A percentile compares a stretch with the other conserved stretches of the same genome.
Conservation (phyloP, 2,329 filamentous ascomycete genomes). For the Endoconidiophora polonica region DNA sequence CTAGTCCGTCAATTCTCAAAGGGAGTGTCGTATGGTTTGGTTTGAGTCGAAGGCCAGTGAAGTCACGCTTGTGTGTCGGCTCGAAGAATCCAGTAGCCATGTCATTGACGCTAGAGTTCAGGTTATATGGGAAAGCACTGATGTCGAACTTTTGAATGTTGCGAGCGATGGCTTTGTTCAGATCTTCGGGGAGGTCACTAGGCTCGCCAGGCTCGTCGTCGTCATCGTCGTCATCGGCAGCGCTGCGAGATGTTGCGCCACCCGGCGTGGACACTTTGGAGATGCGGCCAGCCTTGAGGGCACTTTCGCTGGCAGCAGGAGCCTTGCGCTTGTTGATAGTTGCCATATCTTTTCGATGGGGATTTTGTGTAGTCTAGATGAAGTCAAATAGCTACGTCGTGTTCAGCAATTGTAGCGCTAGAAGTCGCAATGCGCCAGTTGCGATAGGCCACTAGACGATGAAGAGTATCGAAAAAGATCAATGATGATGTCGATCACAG, state of each 20-base stretch:
- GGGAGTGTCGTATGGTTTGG: slow-evolving; percentile 79
- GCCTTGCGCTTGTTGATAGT: slow-evolving; percentile 49
- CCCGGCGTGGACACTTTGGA: slow-evolving; percentile 45
- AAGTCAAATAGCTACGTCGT: neutral
- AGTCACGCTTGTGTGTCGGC: slow-evolving; percentile 38
- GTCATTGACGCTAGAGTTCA: slow-evolving; percentile 20
- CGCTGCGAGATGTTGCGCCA: slow-evolving; percentile 40
- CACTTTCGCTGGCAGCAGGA: slow-evolving; percentile 27
- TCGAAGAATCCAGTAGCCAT: slow-evolving; percentile 31
- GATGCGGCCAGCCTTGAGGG: slow-evolving; percentile 37
- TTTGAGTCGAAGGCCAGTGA: slow-evolving; percentile 68
- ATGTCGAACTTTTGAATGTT: slow-evolving; percentile 42
- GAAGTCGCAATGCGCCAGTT: slow-evolving; percentile 1
- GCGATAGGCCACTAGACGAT: too few relatives aligned
- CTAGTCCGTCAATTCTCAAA: slow-evolving; percentile 80
- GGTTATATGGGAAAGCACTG: slow-evolving; percentile 30
- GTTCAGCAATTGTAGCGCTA: neutral
- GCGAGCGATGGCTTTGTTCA: slow-evolving; percentile 35
- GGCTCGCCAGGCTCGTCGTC: slow-evolving; percentile 18
- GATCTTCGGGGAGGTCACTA: slow-evolving; percentile 28
- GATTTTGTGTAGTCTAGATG: neutral
- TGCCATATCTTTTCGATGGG: slow-evolving; percentile 34
- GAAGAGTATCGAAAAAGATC: too few relatives aligned
- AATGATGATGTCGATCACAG: too few relatives aligned
- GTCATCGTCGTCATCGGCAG: slow-evolving; percentile 37